These are phyloP conservation scores for Alternaria sp. DNA, from an alignment of 2,329 filamentous ascomycete species.

Conservation along the genomic window DNA sequence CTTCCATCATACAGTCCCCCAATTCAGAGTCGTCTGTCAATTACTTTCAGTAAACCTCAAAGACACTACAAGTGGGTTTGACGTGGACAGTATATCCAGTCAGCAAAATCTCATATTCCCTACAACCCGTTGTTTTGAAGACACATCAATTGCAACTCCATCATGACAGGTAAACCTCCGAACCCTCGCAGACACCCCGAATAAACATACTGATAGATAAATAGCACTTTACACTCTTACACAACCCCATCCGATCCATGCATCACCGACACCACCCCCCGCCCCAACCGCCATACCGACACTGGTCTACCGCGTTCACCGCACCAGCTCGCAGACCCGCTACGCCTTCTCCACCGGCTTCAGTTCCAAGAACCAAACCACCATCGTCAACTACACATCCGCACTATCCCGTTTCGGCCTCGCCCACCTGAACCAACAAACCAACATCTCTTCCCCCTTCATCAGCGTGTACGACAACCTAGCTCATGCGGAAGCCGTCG, in stretches of 20 bases:
- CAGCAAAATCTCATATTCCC: not conserved
- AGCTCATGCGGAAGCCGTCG: conserved; percentile 37
- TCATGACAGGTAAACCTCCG: conserved; percentile 21
- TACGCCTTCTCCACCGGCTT: conserved; percentile 42
- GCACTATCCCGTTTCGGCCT: conserved; percentile 34
- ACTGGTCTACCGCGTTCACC: conserved; percentile 42
- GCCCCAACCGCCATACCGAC: conserved; percentile 32
- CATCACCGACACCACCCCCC: conserved; percentile 3
- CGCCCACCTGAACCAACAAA: conserved; percentile 40
- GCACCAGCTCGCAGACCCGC: conserved; percentile 33
- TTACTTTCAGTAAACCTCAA: not conserved
- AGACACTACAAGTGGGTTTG: not conserved
- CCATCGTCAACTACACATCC: conserved; percentile 35
- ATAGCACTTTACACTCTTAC: conserved; percentile 17
- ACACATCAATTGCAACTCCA: not conserved
- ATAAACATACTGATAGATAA: not conserved
- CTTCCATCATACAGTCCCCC: not conserved
- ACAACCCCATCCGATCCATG: not conserved
- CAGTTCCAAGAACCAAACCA: conserved; percentile 44
- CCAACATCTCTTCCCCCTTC: conserved; percentile 44
- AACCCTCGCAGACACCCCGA: not conserved
- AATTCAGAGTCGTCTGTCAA: not conserved
- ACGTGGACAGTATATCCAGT: not conserved
- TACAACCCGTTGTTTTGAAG: not conserved
- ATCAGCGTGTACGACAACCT: conserved; percentile 41